A percentile compares a stretch with the other conserved stretches of the same genome.
phyloP scores from a whole-genome alignment of 2,329 filamentous ascomycete genomes.

The Bipolaris bicolor region DNA sequence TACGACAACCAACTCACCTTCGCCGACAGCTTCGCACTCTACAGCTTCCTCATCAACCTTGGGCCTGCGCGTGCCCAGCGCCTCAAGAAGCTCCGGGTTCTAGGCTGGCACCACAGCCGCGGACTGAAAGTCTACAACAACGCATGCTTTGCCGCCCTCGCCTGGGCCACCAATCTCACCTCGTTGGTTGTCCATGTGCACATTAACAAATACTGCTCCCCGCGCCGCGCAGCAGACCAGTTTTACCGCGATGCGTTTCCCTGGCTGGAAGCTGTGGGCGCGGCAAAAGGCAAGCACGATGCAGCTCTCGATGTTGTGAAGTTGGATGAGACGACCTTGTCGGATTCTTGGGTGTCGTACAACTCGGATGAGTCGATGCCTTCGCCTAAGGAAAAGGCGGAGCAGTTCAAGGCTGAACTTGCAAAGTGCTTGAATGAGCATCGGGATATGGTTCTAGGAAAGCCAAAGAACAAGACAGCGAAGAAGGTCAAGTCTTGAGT shows the following conservation, averaged over 20 bases:
- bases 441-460: slow-evolving; percentile 25
- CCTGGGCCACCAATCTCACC: slow-evolving; percentile 37
- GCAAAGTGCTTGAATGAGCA: slow-evolving; percentile 26
- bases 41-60: slow-evolving; percentile 42
- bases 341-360: too few relatives aligned
- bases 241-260: slow-evolving; percentile 47
- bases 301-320: slow-evolving; percentile 38
- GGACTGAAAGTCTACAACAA: slow-evolving; percentile 44
- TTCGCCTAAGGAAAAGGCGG: slow-evolving; percentile 4
- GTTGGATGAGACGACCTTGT: slow-evolving; percentile 4
- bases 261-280: slow-evolving; percentile 45
- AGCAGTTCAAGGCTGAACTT: slow-evolving; percentile 26
- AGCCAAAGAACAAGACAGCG: background rate
- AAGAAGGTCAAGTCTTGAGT: background rate
- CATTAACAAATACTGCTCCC: slow-evolving; percentile 4
- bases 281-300: slow-evolving; percentile 34
- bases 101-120: slow-evolving; percentile 30
- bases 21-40: slow-evolving; percentile 35
- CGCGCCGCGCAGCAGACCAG: slow-evolving; percentile 29
- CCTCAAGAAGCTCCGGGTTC: slow-evolving; percentile 36
- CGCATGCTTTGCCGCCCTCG: slow-evolving; percentile 40
- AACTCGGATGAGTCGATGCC: too few relatives aligned
- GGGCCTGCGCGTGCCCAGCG: slow-evolving; percentile 29
- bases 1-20: slow-evolving; percentile 42
- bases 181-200: slow-evolving; percentile 31